A percentile compares a stretch with the other conserved stretches of the same genome.
Evolutionary conservation across 2,329 filamentous ascomycete species (phyloP).

Genomic region (Sclerotinia glacialis): DNA sequence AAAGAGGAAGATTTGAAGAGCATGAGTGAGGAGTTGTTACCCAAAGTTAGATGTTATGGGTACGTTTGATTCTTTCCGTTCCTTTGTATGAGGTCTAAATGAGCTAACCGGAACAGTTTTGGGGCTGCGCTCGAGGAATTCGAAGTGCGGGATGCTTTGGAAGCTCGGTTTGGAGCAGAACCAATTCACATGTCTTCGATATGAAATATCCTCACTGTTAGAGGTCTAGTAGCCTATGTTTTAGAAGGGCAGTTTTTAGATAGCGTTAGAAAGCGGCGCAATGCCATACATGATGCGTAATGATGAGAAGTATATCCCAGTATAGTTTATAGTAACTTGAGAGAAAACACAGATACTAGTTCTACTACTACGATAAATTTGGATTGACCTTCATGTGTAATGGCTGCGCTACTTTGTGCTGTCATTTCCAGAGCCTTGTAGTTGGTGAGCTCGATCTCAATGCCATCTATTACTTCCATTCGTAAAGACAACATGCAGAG

Average conservation of each 20-base stretch:
- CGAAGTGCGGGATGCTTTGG: slow-evolving; percentile 45
- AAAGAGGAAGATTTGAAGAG: slow-evolving; percentile 65
- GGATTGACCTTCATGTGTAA: neutral
- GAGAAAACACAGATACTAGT: neutral
- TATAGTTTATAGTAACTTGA: neutral
- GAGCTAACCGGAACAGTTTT: slow-evolving; percentile 48
- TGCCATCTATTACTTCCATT: neutral
- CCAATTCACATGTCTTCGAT: neutral
- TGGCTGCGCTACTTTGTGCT: neutral
- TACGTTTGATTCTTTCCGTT: slow-evolving; percentile 48
- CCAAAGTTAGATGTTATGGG: slow-evolving; percentile 92
- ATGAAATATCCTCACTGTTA: neutral
- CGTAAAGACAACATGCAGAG: too few species aligned
- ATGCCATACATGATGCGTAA: neutral
- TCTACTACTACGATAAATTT: neutral
- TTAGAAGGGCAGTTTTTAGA: neutral
- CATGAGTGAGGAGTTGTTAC: slow-evolving; percentile 69
- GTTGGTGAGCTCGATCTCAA: neutral
- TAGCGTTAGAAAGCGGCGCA: neutral
- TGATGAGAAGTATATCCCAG: neutral
- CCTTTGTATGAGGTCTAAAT: neutral
- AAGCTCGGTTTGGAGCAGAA: slow-evolving; percentile 25
- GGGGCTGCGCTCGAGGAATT: slow-evolving; percentile 70
- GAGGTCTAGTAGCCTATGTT: neutral
- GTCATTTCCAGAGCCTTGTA: too few species aligned